Evolutionary conservation across 805 yeast species (phyloP).

Genomic region (Suhomyces xylopsoci): DNA sequence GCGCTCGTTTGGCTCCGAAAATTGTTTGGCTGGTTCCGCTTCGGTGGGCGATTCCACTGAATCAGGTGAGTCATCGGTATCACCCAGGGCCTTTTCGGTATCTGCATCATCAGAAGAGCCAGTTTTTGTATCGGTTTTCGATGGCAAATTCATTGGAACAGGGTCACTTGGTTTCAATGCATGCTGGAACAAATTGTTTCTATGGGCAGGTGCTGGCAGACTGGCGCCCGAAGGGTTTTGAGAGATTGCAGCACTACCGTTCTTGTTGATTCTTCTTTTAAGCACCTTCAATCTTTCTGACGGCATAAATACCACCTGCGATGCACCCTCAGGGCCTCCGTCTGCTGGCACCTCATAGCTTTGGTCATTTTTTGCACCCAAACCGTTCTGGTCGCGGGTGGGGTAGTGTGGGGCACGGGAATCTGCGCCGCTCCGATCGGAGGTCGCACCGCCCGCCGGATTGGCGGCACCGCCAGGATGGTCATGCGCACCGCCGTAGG

Average conservation of each 20-base stretch:
- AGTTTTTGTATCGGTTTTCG: neutral
- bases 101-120: constrained; percentile 1
- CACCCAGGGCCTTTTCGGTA: neutral
- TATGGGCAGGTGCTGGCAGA: constrained; percentile 1
- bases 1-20: neutral
- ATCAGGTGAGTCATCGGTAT: constrained; percentile 1
- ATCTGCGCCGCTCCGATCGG: neutral
- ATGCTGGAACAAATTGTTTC: constrained; percentile 14
- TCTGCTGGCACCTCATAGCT: neutral
- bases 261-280: constrained; percentile 16
- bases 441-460: neutral
- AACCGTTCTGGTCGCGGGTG: neutral
- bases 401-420: neutral
- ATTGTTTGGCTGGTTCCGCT: neutral
- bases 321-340: neutral
- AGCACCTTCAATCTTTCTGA: constrained; percentile 23
- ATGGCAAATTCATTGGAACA: constrained; percentile 8
- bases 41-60: constrained; percentile 7
- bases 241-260: neutral
- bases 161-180: constrained; percentile 21
- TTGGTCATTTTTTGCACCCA: neutral
- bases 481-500: neutral
- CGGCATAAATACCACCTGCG: constrained; percentile 19
- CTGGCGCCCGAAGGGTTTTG: neutral
- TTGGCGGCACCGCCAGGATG: neutral